Evolutionary conservation across 257 asterid species (phyloP), one percentile per base, ranked within the genome.

Genomic region (Penstemon barbatus): DNA sequence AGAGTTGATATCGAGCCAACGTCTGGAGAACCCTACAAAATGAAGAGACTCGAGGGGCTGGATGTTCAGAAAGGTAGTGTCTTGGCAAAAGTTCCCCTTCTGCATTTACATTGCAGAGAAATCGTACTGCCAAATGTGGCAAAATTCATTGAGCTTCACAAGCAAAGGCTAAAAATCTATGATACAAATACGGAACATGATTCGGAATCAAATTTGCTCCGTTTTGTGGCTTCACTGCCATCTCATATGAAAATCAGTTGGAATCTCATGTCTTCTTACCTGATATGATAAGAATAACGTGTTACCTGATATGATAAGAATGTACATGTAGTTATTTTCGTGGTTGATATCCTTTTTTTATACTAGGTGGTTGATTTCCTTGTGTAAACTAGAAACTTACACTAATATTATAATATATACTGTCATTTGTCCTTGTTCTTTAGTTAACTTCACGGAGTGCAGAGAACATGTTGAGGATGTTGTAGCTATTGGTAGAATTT

Each of bases 201-300:
- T 44, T 60, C 80, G 25, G 82, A 80, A 58, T 81, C 87, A 4
- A 86, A 87, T 69, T 49, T 84, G 68, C 88, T 88, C 49, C 94
- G 96, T 1, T 88, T 93, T 65, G 92, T 93, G 55, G 97, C 91
- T 5, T 71, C 91, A 3, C 84, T 93, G 97, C 96, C 97, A 8
- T 83, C 96, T 68, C 99, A 89, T 75, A 93, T 90, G 96, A 87
- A 93, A 74, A 93, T 87, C 68, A 90, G 97, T 76, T 90, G 99
- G 99, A 93, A 90, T 70, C 87, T 86, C 77, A 89, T 89, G 89
- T 82, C 87, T 61, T 79, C 88, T 33, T 84, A 74, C 79, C 77
- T 86, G 82, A 76, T 81, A 18, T 86, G 69, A 72, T 13, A 7
- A 33, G 12, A 15, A 58, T 19, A 5, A 10, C 3, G 33, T 25